phyloP scores from a whole-genome alignment of 805 yeast genomes.

The Hanseniaspora valbyensis region DNA sequence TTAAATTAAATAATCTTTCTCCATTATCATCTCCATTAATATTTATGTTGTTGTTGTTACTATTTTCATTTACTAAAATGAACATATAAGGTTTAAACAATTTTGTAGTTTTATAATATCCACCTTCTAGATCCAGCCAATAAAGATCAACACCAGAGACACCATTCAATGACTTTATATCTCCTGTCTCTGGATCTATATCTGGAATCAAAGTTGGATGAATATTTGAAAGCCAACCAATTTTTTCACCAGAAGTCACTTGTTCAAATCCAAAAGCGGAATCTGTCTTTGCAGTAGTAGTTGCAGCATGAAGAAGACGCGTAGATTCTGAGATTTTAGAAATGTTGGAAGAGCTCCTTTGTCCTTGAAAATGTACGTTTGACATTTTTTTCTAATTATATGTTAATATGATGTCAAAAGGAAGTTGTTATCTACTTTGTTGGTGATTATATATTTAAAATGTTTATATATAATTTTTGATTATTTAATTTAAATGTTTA shows the following conservation, averaged over 20 bases:
- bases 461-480: too few relatives aligned
- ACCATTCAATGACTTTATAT: constrained; percentile 35
- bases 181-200: constrained; percentile 24
- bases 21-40: too few relatives aligned
- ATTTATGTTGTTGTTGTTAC: constrained; percentile 1
- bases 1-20: constrained; percentile 39
- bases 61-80: constrained; percentile 38
- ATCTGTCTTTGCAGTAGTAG: constrained; percentile 59
- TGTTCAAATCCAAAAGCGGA: constrained; percentile 74
- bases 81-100: constrained; percentile 78
- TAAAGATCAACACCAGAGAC: constrained; percentile 86
- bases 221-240: constrained; percentile 92
- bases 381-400: too few relatives aligned
- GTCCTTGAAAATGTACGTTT: too few relatives aligned
- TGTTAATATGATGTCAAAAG: too few relatives aligned
- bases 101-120: constrained; percentile 76
- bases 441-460: too few relatives aligned
- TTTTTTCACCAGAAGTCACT: constrained; percentile 52
- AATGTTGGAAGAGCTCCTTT: too few relatives aligned
- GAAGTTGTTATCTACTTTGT: too few relatives aligned
- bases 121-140: constrained; percentile 93
- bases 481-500: too few relatives aligned
- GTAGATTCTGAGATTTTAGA: constrained; percentile 22
- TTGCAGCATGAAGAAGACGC: constrained; percentile 41
- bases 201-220: constrained; percentile 68